Evolutionary conservation across 2,329 filamentous ascomycete genomes (phyloP), one percentile per base, ranked within the genome.

Genomic region (Xylaria sp.): DNA sequence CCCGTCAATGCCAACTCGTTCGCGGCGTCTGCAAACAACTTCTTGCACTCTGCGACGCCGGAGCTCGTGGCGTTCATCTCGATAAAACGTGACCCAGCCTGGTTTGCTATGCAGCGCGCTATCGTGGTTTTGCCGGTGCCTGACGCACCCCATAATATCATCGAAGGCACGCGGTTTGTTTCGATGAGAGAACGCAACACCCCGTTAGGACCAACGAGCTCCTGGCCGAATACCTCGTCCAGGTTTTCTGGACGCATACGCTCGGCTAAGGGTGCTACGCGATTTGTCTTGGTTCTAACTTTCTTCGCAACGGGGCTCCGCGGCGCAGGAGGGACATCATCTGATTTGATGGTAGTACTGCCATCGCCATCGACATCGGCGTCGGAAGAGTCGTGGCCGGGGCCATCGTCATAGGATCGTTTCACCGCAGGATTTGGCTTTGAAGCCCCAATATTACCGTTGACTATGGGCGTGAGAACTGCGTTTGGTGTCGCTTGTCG

Each of bases 21-120:
- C 69, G 88, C 89, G 0, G 96, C 94, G 73, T 98, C 94, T 25
- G 86, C 84, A 76, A 98, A 98, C 64, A 98, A 87, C 84, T 94
- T 96, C 82, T 98, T 97, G 86, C 92, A 94, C 79, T 98, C 95
- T 28, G 88, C 90, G 20, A 98, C 92, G 1, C 94, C 95, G 7
- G 91, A 91, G 74, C 90, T 94, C 1, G 95, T 98, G 71, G 94
- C 95, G 81, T 97, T 98, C 82, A 98, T 94, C 84, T 99, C 96
- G 72, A 98, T 90, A 80, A 98, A 98, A 13, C 95, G 89, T 64
- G 91, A 91, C 9, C 92, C 93, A 0, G 93, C 93, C 78, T 90
- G 91, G 18, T 90, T 89, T 3, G 96, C 93, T 69, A 99, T 94
- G 58, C 97, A 93, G 4, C 96, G 86, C 23, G 96, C 96, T 74